A percentile compares a stretch with the other conserved stretches of the same genome.
Conservation (phyloP, 208 protist species). For the Leishmania turanica region DNA sequence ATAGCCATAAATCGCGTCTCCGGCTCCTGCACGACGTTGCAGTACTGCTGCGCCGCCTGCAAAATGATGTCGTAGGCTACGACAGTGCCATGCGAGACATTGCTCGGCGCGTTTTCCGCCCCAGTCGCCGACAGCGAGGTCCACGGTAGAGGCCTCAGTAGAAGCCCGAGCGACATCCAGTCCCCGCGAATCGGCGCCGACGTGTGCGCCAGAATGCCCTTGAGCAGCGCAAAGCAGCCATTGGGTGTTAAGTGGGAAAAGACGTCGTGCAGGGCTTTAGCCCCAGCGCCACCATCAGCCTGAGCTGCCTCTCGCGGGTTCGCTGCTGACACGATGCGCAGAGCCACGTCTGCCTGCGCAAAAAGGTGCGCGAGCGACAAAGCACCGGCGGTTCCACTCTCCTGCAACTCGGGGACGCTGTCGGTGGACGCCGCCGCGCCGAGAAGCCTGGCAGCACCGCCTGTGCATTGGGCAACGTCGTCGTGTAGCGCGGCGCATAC, state of each 20-base stretch:
- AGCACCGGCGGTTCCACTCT: neutral
- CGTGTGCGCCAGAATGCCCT: constrained; percentile 83
- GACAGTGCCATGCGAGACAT: neutral
- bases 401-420: no score
- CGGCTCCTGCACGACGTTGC: constrained; percentile 59
- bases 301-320: constrained; percentile 7
- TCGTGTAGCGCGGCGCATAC: constrained; percentile 48
- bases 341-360: constrained; percentile 12
- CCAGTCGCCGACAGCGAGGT: neutral
- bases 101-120: neutral
- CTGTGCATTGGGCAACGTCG: neutral
- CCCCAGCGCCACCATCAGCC: constrained; percentile 9
- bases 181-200: constrained; percentile 56
- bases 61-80: constrained; percentile 70
- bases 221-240: constrained; percentile 83
- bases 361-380: constrained; percentile 20
- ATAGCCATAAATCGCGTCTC: constrained; percentile 92
- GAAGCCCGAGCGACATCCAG: constrained; percentile 40
- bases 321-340: constrained; percentile 22
- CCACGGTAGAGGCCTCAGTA: constrained; percentile 34
- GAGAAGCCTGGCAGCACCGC: neutral
- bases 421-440: neutral
- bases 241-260: constrained; percentile 65
- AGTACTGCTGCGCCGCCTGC: constrained; percentile 54
- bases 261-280: constrained; percentile 31